Base-by-base conservation (phyloP, 1,284 basidiomycete genomes). In the Trichosporon faecale region DNA sequence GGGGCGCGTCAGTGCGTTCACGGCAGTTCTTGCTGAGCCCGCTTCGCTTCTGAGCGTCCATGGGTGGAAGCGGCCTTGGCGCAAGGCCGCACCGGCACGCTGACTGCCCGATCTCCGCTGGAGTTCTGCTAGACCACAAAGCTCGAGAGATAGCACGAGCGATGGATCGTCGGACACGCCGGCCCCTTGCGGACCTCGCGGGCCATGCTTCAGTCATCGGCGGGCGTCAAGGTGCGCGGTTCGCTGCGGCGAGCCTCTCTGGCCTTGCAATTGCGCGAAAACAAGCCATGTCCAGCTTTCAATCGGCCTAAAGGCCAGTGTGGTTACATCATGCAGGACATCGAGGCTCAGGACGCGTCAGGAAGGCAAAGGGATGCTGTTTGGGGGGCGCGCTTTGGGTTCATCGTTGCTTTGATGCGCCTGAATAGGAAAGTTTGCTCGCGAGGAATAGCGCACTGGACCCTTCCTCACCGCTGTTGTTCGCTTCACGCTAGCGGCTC, bases 401-500 rank as follows among this genome's bases (percentile, higher is more conserved):
- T 44, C 16, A n/a, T 18, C 40, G 40, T 18, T 44, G 35, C 35
- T 37, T 37, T 37, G 35, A 37, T 37, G 35, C 35, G 35, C 49
- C 49, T 52, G 49, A 52, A 52, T 18, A 52, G 49, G 49, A 52
- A 52, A 52, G 49, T 52, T 52, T 52, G 49, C 40, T 44, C 40
- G 40, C 40, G 40, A 14, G 4, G 16, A 33, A 33, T n/a, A n/a
- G n/a, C n/a, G n/a, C 33, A 4, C 33, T 33, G 5, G 33, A 33
- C 9, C 16, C 11, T 18, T 18, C 40, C 18, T 44, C 5, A n/a
- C 2, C 11, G 16, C 5, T n/a, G 18, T 44, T 44, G 18, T 44
- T 44, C 40, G 40, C 11, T 44, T 44, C 18, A 52, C 49, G 49
- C 49, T 52, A 25, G 6, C 21, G 23, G n/a, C 49, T 52, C 40